A percentile compares a stretch with the other conserved stretches of the same genome.
Evolutionary conservation across 305 asterid genomes (phyloP).

Genomic region (Fraxinus greggii): DNA sequence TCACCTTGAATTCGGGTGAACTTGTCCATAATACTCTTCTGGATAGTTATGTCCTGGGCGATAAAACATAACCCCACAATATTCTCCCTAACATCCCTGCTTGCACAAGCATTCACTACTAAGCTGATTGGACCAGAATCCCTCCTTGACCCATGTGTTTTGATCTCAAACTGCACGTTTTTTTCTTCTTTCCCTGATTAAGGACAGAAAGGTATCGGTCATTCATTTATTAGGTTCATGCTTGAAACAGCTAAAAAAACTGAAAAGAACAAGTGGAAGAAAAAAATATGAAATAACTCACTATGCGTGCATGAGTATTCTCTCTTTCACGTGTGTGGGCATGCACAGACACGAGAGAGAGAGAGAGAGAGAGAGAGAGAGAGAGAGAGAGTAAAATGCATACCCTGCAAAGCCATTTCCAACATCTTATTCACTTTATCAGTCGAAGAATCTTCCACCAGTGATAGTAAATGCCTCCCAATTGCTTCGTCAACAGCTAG

Average conservation of each 20-base stretch:
- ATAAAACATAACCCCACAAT: constrained; percentile 89
- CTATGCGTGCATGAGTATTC: background rate
- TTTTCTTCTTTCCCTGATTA: constrained; percentile 79
- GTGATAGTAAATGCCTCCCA: constrained; percentile 67
- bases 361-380: background rate
- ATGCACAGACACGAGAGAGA: background rate
- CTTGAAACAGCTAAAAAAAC: background rate
- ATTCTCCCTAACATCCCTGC: constrained; percentile 76
- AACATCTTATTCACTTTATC: constrained; percentile 73
- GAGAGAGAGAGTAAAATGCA: background rate
- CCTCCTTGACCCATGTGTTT: constrained; percentile 51
- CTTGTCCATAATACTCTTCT: constrained; percentile 86
- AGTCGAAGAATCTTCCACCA: constrained; percentile 84
- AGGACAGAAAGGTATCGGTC: background rate
- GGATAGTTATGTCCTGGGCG: constrained; percentile 89
- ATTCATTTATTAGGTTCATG: background rate
- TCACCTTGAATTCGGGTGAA: constrained; percentile 96
- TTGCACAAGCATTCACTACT: constrained; percentile 85
- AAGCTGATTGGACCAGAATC: constrained; percentile 73
- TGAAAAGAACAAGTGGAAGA: background rate
- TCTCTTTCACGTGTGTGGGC: no score
- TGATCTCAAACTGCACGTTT: constrained; percentile 81
- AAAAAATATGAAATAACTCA: background rate
- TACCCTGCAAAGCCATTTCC: constrained; percentile 73
- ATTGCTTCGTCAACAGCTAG: constrained; percentile 73